Conservation (phyloP, 768 basidiomycete genomes). For the Thelephora ganbajun region DNA sequence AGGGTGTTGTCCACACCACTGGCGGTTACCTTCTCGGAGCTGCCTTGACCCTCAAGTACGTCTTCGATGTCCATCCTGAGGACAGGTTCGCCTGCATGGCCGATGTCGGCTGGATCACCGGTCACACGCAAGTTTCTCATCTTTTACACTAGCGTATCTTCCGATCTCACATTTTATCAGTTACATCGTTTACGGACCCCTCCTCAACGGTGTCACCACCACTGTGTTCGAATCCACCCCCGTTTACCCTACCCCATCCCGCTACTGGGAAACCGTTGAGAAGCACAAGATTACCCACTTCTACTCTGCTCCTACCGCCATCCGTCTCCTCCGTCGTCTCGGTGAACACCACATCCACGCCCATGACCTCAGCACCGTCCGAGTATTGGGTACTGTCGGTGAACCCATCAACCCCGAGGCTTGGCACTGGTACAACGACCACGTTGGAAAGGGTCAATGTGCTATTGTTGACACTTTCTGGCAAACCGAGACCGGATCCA, state of each 20-base stretch:
- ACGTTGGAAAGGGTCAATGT: slow-evolving; percentile 78
- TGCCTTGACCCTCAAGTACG: slow-evolving; percentile 87
- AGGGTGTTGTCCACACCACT: slow-evolving; percentile 89
- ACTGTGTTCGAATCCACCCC: slow-evolving; percentile 94
- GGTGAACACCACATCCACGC: slow-evolving; percentile 77
- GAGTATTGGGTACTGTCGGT: slow-evolving; percentile 86
- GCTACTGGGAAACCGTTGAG: slow-evolving; percentile 95
- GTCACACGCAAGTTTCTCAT: slow-evolving; percentile 51
- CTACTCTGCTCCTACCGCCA: slow-evolving; percentile 91
- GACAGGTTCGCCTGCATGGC: slow-evolving; percentile 98
- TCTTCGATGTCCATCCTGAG: slow-evolving; percentile 94
- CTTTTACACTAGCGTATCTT: not conserved
- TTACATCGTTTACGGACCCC: slow-evolving; percentile 93
- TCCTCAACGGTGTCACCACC: slow-evolving; percentile 72
- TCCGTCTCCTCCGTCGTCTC: slow-evolving; percentile 76
- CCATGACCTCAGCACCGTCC: slow-evolving; percentile 68
- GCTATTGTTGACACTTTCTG: slow-evolving; percentile 93
- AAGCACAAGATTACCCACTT: slow-evolving; percentile 92
- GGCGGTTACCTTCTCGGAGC: slow-evolving; percentile 87
- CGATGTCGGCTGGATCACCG: slow-evolving; percentile 98
- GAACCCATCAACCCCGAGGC: slow-evolving; percentile 99
- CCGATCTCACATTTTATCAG: slow-evolving; percentile 17
- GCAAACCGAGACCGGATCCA: slow-evolving; percentile 97
- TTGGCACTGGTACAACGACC: slow-evolving; percentile 98
- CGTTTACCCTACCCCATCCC: slow-evolving; percentile 87